Base-by-base conservation (phyloP, 2,329 filamentous ascomycete genomes). In the Conoideocrella luteorostrata region DNA sequence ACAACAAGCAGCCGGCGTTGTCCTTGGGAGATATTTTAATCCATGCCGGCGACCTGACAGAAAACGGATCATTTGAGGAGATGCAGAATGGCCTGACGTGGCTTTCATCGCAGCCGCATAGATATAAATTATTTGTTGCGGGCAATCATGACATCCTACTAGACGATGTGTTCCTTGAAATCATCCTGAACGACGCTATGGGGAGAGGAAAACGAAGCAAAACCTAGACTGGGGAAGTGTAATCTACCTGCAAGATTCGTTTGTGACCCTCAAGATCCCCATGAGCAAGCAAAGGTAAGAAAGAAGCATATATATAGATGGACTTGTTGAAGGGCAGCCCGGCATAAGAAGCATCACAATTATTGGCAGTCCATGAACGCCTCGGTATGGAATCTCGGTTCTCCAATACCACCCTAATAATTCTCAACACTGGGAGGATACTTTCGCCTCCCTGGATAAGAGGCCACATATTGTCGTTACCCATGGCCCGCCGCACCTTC, bases 1-100 rank as follows among this genome's bases (percentile, higher is more conserved):
- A 72, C 54, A 67, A 66, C 48, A 57, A 51, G 17, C 57, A 58
- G 21, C 64, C 61, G 4, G 42, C 47, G 3, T 49, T 74, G 5
- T 69, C 69, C 1, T 41, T 54, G 4, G 71, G 69, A 1, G 70
- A 75, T 43, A 53, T 75, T 3, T 62, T 75, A 12, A 57, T 74
- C 33, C 70, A 75, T 45, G 69, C 69, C 1, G 71, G 70, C 10
- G 70, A 74, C 45, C 56, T 74, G 9, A 69, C 67, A 1, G 56
- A 67, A 55, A 59, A 58, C n/a, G 70, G 69, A n/a, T 63, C 66
- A 0, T 57, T 63, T 23, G 48, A 55, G 2, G 69, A 72, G 45
- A 45, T 72, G 1, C 56, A 65, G 44, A 54, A 58, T 5, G 50
- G 60, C 4, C 49, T 72, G 11, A 43, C 50, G 24, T 74, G 70